Evolutionary conservation across 2,329 filamentous ascomycete genomes (phyloP).

Genomic region (Clathrospora elynae): DNA sequence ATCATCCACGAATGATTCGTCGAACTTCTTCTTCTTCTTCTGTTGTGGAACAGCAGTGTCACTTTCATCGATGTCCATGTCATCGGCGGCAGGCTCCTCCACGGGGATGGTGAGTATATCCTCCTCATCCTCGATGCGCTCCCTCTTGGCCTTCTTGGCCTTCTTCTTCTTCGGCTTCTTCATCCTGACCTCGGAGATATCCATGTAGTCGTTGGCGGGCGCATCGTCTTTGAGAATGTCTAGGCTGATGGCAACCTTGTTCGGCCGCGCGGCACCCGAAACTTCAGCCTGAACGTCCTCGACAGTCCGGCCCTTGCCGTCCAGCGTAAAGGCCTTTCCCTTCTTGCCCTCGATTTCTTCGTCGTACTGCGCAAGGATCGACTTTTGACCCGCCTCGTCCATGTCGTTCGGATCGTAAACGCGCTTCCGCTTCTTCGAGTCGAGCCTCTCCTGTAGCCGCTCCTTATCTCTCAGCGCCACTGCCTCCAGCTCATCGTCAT

Average conservation of each 20-base stretch:
- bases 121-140: conserved; percentile 60
- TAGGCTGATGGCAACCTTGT: conserved; percentile 73
- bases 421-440: conserved; percentile 87
- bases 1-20: conserved; percentile 81
- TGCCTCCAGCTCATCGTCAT: conserved; percentile 89
- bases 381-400: conserved; percentile 66
- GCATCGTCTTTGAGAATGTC: conserved; percentile 70
- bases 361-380: conserved; percentile 88
- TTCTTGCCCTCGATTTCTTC: conserved; percentile 94
- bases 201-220: conserved; percentile 83
- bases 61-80: conserved; percentile 75
- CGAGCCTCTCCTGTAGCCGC: conserved; percentile 73
- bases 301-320: conserved; percentile 70
- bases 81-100: conserved; percentile 34
- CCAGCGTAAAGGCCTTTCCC: conserved; percentile 82
- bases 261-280: conserved; percentile 61
- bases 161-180: conserved; percentile 62
- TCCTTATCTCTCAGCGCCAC: conserved; percentile 73
- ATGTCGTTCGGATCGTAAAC: conserved; percentile 84
- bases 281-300: conserved; percentile 66
- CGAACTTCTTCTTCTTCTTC: conserved; percentile 69
- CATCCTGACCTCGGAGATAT: conserved; percentile 84
- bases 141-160: conserved; percentile 39
- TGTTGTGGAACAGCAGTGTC: conserved; percentile 34
- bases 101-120: conserved; percentile 56